Base-by-base conservation (phyloP, 2,329 filamentous ascomycete species). In the Dendrostoma leiphaemia region DNA sequence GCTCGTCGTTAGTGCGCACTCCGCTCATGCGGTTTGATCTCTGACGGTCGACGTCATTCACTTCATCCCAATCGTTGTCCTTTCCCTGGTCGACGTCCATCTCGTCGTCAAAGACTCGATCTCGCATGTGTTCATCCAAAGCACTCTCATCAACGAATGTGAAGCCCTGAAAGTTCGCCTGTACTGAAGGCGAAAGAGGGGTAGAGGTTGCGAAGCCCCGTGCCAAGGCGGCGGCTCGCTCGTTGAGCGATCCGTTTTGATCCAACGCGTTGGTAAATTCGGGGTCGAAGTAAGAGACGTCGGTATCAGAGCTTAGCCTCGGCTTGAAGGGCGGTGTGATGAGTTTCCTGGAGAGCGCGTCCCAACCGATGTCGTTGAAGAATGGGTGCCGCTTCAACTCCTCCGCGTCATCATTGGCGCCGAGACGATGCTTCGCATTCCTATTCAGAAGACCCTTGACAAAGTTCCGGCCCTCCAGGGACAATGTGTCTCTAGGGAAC, bases 61-160 rank as follows among this genome's bases (percentile, higher is more conserved):
- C 62, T 60, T 83, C 82, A 59, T 86, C 80, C 81, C 81, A 83
- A 57, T 82, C 80, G 48, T 80, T 75, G 55, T 82, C 78, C 67
- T 62, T 69, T 64, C 61, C 66, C 60, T 53, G 65, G 51, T 72
- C 62, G 34, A 66, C 71, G 34, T 82, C 77, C 82, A 85, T 85
- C 23, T 84, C 79, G 59, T 86, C 82, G 48, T 80, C 75, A 45
- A 82, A 77, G 51, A 67, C 64, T 48, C 76, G 73, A 57, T 78
- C 78, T 53, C 74, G 72, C 84, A 90, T 91, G 61, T 94, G 87
- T 59, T 93, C 90, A 49, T 97, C 92, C 53, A 99, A 86, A 2
- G 90, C 90, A 66, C 90, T 97, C 74, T 97, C 93, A 64, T 97
- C 94, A n/a, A 97, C 94, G 69, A 96, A 99, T 0, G 94, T 99